Evolutionary conservation across 176 grass and related monocot species (phyloP), one percentile per base, ranked within the genome.

Genomic region (Musa schizocarpa): DNA sequence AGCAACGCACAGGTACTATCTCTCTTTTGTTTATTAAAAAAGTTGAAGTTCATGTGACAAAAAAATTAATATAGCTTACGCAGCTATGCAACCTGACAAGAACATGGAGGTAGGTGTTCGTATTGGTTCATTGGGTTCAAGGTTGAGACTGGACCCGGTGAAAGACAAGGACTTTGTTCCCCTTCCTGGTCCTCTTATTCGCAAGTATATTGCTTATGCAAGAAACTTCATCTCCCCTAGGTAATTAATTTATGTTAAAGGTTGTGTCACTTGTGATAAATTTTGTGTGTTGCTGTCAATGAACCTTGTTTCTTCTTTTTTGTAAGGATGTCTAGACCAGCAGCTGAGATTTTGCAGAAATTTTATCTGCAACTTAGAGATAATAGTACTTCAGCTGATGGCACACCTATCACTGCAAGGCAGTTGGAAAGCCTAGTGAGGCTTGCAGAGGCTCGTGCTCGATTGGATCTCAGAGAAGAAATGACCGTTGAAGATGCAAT

Each of bases 341-440:
- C 94, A 65, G 94, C 80, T 68, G 20, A 78, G 16, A 86, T 76
- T 85, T 78, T 98, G 69, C 82, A n/a, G 65, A 0, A 17, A 0
- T 98, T 91, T 74, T 98, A 98, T 72, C 82, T 91, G 86, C 0
- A 0, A 2, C 79, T 98, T 75, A 93, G 94, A 83, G 34, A 89
- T 0, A 78, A 70, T 17, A 93, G 74, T 26, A 74, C 51, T 82
- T 89, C 75, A 85, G 80, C 88, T 82, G 90, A 98, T 73, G 84
- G 86, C 54, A 98, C 90, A 11, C 94, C 94, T 66, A 98, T 98
- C 80, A 98, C 94, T 21, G 86, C 94, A 21, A 88, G 94, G 57
- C 94, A 98, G 58, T 72, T 93, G 57, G 94, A 98, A 81, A 98
- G 90, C 81, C 87, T 98, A 29, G 90, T 93, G 24, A 90, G 94